Conservation (phyloP, 176 grass and related monocot species). For the Triticum aestivum region IWGSC_CS_RefSeq_v2.1 NC_057796.1:484719833-484720332, state of each 20-base stretch:
- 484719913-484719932: background rate
- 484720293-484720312: too few relatives aligned
- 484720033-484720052: background rate
- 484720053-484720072: background rate
- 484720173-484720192: too few relatives aligned
- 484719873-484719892: background rate
- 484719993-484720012: background rate
- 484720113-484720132: background rate
- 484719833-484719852: background rate
- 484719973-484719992: conserved; percentile 1
- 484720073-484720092: background rate
- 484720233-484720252: too few relatives aligned
- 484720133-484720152: background rate
- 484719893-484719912: background rate
- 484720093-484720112: background rate
- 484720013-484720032: background rate
- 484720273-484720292: too few relatives aligned
- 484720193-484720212: too few relatives aligned
- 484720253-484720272: too few relatives aligned
- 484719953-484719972: background rate
- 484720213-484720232: too few relatives aligned
- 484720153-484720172: background rate
- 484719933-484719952: background rate
- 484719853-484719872: conserved; percentile 15
- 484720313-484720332: too few relatives aligned